These are phyloP conservation scores for Pisolithus thermaeus DNA, from an alignment of 1,284 basidiomycete species.

Conservation along the genomic window DNA sequence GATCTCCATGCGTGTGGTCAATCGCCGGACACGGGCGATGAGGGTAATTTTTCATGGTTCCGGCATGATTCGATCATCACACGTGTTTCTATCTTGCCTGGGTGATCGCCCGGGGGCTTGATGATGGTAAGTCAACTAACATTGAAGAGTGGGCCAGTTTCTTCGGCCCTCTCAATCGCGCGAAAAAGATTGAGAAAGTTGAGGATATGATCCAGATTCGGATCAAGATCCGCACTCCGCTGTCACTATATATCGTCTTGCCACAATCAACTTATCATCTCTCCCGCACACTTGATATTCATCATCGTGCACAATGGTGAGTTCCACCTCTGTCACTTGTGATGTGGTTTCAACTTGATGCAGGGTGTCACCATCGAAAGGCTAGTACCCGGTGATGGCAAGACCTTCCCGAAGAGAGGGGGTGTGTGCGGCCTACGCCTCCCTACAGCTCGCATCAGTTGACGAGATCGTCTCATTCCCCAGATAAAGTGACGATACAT, in stretches of 20 bases:
- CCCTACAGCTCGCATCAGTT: neutral
- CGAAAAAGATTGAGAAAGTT: neutral
- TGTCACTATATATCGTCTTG: conserved; percentile 40
- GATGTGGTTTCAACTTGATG: conserved; percentile 1
- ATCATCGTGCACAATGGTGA: conserved; percentile 29
- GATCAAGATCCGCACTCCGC: conserved; percentile 73
- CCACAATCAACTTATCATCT: neutral
- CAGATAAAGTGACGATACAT: conserved; percentile 60
- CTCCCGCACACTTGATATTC: conserved; percentile 28
- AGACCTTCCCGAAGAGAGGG: conserved; percentile 40
- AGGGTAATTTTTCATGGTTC: neutral
- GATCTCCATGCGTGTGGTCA: too few species aligned
- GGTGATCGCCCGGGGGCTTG: neutral
- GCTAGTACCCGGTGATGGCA: conserved; percentile 40
- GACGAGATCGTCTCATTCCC: conserved; percentile 13
- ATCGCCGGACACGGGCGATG: neutral
- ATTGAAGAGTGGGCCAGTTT: neutral
- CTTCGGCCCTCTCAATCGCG: conserved; percentile 2
- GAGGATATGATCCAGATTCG: conserved; percentile 30
- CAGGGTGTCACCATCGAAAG: conserved; percentile 35
- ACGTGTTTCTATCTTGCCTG: neutral
- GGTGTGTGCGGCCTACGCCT: conserved; percentile 30
- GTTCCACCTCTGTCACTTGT: conserved; percentile 3
- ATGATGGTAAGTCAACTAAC: conserved; percentile 1
- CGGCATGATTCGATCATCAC: neutral